Evolutionary conservation across 768 basidiomycete genomes (phyloP), one percentile per base, ranked within the genome.

Genomic region (Tulasnella sp.): DNA sequence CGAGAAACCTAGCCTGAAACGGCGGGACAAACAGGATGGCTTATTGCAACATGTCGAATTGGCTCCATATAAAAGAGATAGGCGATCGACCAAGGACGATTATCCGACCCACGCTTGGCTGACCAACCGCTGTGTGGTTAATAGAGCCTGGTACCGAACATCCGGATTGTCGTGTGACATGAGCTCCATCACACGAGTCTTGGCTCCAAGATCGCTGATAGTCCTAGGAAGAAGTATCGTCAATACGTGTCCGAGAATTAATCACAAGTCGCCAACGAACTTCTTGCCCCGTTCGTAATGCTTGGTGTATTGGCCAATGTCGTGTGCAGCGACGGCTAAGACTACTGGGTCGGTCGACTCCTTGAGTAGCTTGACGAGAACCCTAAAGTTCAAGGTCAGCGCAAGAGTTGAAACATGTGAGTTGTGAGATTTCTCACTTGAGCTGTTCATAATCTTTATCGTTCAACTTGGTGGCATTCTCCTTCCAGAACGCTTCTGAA

Each of bases 401-500:
- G 6, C 42, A n/a, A 46, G 16, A n/a, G 42, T n/a, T 4, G 7
- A 6, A 52, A 6, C 52, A 34, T 38, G 6, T 18, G 14, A n/a
- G n/a, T n/a, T 7, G 1, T 71, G 19, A 27, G 9, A 38, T 0
- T 76, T 81, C 87, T 73, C 80, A 96, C 97, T 93, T 96, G 80
- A 99, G 88, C 80, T 94, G 93, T 83, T 92, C 91, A 81, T 92
- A 89, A 83, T 95, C 93, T 77, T 90, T 91, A 81, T 98, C 96
- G 81, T 96, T 94, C 62, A 99, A 86, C 84, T 91, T 95, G 9
- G 87, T 86, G 6, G 94, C 96, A 83, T 99, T 98, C 87, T 97
- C 96, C 83, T 93, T 94, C 98, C 98, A 99, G 87, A 99, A 99
- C 46, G 95, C 91, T 80, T 98, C 97, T 1, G 94, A 97, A 84